Evolutionary conservation across 192 early-diverging fungal species (phyloP), one percentile per base, ranked within the genome.

Genomic region (Podila clonocystis): DNA sequence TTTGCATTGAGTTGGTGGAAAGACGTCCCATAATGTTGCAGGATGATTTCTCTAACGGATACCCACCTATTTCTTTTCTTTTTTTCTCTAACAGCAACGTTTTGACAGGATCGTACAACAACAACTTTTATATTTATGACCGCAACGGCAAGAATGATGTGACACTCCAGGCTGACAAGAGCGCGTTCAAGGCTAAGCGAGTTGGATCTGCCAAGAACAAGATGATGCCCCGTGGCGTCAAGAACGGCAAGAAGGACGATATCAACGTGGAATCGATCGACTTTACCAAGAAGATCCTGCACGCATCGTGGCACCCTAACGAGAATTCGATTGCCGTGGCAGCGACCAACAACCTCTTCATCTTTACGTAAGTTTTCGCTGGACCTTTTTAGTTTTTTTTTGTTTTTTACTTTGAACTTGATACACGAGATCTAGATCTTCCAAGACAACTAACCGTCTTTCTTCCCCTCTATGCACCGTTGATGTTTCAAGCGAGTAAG

Each of bases 301-400:
- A 99, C 80, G 95, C 97, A 31, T 95, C 94, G 57, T 99, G 97
- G 97, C 98, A 99, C 90, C 98, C 98, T 57, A 91, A 91, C 68
- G 98, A 99, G 83, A 98, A 98, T 84, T 96, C 96, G 20, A 93
- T 98, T 58, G 96, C 98, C 22, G 93, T 98, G 57, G 98, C 98
- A 45, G 98, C 98, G 26, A 99, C 98, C 41, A 99, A 99, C 90
- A 99, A 98, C 83, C 90, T 99, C 70, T 99, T 99, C 75, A 94
- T 96, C 72, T 96, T 96, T 85, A 93, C 94, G 87, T 88, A 79
- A 33, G 75, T 77, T n/a, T 9, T 50, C 20, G 7, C 20, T 6
- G 26, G 17, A 24, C 58, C 1, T 29, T 5, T 59, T 24, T 19
- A 20, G 28, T 5, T 38, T 36, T 17, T 63, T 22, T 63, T 63